Evolutionary conservation across 176 grass and related monocot genomes (phyloP).

Genomic region (Bromus sterilis): DNA sequence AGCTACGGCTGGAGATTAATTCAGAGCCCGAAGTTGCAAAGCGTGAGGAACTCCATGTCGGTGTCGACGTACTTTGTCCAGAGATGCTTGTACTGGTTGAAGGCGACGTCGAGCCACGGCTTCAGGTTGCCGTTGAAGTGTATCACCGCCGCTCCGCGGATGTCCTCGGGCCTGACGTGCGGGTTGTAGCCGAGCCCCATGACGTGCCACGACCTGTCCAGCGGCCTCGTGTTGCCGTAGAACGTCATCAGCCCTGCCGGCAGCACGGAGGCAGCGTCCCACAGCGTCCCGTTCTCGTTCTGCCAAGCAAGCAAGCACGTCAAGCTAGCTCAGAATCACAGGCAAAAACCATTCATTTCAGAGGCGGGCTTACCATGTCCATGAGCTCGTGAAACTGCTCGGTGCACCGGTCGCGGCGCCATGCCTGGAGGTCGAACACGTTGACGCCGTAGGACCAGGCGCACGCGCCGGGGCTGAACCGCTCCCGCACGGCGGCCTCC

Average conservation of each 20-base stretch:
- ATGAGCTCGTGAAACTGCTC: conserved; percentile 37
- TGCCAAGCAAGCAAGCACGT: neutral
- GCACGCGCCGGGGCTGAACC: conserved; percentile 54
- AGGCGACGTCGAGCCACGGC: conserved; percentile 93
- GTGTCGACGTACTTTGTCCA: conserved; percentile 95
- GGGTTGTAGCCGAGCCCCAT: conserved; percentile 95
- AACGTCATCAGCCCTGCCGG: conserved; percentile 79
- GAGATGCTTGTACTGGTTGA: conserved; percentile 94
- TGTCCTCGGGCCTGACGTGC: conserved; percentile 74
- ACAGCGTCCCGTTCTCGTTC: conserved; percentile 85
- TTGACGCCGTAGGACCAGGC: conserved; percentile 78
- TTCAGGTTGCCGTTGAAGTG: conserved; percentile 99
- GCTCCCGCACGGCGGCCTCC: conserved; percentile 31
- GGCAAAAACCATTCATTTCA: neutral
- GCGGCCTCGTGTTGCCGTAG: conserved; percentile 78
- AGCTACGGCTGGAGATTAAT: neutral
- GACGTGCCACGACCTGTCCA: conserved; percentile 93
- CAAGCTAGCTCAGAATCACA: neutral
- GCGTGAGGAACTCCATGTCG: conserved; percentile 91
- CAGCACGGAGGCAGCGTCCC: conserved; percentile 58
- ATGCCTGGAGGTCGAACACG: conserved; percentile 45
- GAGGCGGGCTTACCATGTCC: conserved; percentile 18
- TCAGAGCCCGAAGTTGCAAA: conserved; percentile 94
- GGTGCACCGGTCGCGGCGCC: conserved; percentile 43
- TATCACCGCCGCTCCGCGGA: conserved; percentile 61